Base-by-base conservation (phyloP, 2,329 filamentous ascomycete species). In the Fusarium floridanum region DNA sequence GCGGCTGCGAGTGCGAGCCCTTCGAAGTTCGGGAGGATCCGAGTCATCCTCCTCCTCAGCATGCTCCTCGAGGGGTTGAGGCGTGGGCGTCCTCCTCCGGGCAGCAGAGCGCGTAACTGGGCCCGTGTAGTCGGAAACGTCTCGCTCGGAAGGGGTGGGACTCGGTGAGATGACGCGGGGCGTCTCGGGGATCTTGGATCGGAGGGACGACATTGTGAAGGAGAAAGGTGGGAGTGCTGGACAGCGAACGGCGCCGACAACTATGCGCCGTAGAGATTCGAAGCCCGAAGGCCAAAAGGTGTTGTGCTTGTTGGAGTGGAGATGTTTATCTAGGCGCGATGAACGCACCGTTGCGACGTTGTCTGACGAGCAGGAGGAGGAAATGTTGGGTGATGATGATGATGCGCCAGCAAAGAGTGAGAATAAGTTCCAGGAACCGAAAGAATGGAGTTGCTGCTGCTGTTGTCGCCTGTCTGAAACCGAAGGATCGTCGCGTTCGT, bases 151-250 rank as follows among this genome's bases (percentile, higher is more conserved):
- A 27, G 82, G 80, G 4, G 93, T 92, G 45, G 95, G 95, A 65
- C 95, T 97, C 45, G 95, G 95, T 14, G 95, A 97, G 77, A 97
- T 97, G 77, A 98, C 94, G 80, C 95, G 92, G 79, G 95, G 95
- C 66, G 93, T 97, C 67, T 89, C 89, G 67, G 95, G 95, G 67
- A 97, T 83, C 70, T 89, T 86, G 62, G 84, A 82, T 67, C 85
- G 86, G 70, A 86, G 81, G 66, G 89, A 87, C 85, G 89, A 87
- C 85, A 92, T 90, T 79, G 82, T 90, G 82, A 81, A 85, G 10
- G 85, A 83, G 70, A 93, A 93, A 43, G 89, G 88, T 56, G 91
- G 91, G 3, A 94, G 87, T 45, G 86, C 85, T 67, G 91, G 86
- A 57, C 84, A 83, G 76, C 84, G 83, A 78, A 92, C 85, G 77